Evolutionary conservation across 176 grass and related monocot species (phyloP).

Genomic region (Ampelocalamus luodianensis): DNA sequence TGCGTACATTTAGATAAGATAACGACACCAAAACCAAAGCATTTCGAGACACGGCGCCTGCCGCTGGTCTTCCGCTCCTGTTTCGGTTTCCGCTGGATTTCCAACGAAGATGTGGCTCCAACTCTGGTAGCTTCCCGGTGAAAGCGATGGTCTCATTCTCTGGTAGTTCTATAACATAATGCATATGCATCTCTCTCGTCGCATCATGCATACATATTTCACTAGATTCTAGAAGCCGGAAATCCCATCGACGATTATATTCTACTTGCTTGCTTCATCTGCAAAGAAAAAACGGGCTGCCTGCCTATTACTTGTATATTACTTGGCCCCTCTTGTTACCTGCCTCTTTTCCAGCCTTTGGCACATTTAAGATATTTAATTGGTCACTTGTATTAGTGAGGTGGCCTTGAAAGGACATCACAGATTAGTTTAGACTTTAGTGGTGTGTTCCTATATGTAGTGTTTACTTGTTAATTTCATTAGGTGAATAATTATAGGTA

Average conservation of each 20-base stretch:
- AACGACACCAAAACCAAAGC: conserved; percentile 21
- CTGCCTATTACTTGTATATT: neutral
- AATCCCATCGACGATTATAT: neutral
- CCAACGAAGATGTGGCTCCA: neutral
- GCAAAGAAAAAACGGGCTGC: neutral
- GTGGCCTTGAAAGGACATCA: neutral
- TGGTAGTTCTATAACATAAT: neutral
- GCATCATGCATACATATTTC: neutral
- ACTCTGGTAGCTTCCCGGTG: neutral
- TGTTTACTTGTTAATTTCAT: neutral
- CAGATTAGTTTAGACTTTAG: neutral
- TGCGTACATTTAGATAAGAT: conserved; percentile 10
- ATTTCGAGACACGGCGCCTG: neutral
- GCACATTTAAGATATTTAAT: neutral
- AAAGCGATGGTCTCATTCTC: neutral
- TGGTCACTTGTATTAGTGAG: neutral
- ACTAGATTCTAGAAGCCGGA: neutral
- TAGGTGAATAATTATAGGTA: neutral
- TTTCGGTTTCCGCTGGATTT: neutral
- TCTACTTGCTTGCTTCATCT: neutral
- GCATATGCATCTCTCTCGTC: neutral
- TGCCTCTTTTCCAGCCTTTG: neutral
- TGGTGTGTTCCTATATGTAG: neutral
- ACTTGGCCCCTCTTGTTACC: neutral
- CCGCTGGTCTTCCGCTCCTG: neutral